Conservation (phyloP, 768 basidiomycete genomes). For the Phaeotremella skinneri region DNA sequence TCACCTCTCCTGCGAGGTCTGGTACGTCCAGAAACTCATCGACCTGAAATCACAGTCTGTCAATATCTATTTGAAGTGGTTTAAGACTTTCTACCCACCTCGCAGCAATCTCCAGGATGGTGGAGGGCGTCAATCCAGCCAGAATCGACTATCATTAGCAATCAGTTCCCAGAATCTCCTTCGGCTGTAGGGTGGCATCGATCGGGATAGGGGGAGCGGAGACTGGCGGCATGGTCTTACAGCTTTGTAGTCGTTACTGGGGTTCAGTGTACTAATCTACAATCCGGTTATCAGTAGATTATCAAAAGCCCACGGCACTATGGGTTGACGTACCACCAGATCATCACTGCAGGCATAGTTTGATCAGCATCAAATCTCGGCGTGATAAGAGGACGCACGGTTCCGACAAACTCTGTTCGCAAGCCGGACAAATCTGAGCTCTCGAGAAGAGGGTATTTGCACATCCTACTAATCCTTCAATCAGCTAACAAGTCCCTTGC, state of each 20-base stretch:
- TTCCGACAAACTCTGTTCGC: slow-evolving; percentile 21
- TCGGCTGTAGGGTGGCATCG: too few relatives aligned
- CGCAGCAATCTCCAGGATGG: slow-evolving; percentile 35
- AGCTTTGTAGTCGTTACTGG: slow-evolving; percentile 32
- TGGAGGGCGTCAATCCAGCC: slow-evolving; percentile 30
- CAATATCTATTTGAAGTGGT: neutral
- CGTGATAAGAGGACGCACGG: slow-evolving; percentile 13
- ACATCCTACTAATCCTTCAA: slow-evolving; percentile 10
- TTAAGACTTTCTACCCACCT: too few relatives aligned
- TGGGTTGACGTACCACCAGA: slow-evolving; percentile 21
- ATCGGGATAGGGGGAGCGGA: too few relatives aligned
- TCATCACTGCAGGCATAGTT: slow-evolving; percentile 21
- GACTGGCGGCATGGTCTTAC: too few relatives aligned
- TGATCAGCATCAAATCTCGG: neutral
- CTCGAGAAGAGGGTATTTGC: slow-evolving; percentile 18
- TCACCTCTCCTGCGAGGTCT: slow-evolving; percentile 36
- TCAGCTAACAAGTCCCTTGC: neutral
- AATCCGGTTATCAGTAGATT: neutral
- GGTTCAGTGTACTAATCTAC: slow-evolving; percentile 26
- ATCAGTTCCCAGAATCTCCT: too few relatives aligned
- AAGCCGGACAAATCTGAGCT: slow-evolving; percentile 24
- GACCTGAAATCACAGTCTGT: slow-evolving; percentile 11
- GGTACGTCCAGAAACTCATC: slow-evolving; percentile 41
- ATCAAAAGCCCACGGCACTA: neutral
- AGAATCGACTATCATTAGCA: slow-evolving; percentile 42